phyloP scores from a whole-genome alignment of 805 yeast species.

The Pichia exigua region DNA sequence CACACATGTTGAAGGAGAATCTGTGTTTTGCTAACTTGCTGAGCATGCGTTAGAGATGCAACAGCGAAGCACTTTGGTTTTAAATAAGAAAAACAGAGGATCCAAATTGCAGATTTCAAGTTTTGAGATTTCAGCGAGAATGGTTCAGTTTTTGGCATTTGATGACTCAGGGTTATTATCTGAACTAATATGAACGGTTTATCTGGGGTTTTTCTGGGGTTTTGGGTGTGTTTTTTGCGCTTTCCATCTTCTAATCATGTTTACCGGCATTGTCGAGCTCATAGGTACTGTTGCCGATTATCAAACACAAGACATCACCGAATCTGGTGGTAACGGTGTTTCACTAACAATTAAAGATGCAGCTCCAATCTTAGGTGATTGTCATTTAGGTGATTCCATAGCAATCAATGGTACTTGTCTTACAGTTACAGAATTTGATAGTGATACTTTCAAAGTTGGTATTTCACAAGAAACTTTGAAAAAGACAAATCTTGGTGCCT shows the following conservation, averaged over 20 bases:
- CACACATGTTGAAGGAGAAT: too few species aligned
- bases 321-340: constrained; percentile 66
- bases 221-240: too few species aligned
- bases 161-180: too few species aligned
- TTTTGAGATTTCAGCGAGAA: too few species aligned
- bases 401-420: constrained; percentile 85
- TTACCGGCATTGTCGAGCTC: constrained; percentile 87
- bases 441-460: constrained; percentile 72
- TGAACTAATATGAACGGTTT: too few species aligned
- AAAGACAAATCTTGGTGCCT: constrained; percentile 64
- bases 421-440: constrained; percentile 76
- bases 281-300: constrained; percentile 58
- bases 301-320: constrained; percentile 37
- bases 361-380: constrained; percentile 58
- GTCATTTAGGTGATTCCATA: constrained; percentile 90
- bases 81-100: too few species aligned
- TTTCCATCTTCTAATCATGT: constrained; percentile 44
- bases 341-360: constrained; percentile 62
- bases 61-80: too few species aligned
- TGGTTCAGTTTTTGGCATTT: too few species aligned
- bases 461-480: constrained; percentile 87
- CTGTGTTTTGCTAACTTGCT: too few species aligned
- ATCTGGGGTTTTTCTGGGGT: too few species aligned
- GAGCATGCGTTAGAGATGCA: too few species aligned
- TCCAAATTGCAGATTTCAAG: too few species aligned